Base-by-base conservation (phyloP, 805 yeast species). In the Komagataella kurtzmanii region DNA sequence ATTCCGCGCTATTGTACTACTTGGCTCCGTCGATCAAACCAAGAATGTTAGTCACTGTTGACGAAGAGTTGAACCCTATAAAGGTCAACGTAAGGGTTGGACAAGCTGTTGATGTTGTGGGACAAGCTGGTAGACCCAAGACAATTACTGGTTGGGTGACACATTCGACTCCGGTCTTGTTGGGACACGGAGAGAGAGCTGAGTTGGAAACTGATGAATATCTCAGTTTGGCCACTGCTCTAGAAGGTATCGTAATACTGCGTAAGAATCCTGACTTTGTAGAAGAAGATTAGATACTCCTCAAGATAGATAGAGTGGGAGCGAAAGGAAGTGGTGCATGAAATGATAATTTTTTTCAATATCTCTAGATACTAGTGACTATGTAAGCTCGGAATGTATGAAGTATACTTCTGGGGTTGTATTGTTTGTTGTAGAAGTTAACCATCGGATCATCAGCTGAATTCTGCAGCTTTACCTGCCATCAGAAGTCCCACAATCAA, bases 101-200 rank as follows among this genome's bases (percentile, higher is more conserved):
- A 56, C 97, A 91, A 70, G 98, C 99, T 6, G 98, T 93, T 24
- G 99, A 93, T 65, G 88, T 90, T 45, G 98, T 93, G 55, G 99
- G 99, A 40, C 98, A 91, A 67, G 99, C 98, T 0, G 99, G 99
- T 71, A 88, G 88, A 60, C 99, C 99, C 49, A 93, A 93, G 74
- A 90, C 97, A 10, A 93, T 93, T 49, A 93, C 99, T 3, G 99
- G 99, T 44, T 93, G 99, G 99, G 98, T 93, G 18, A 93, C 99
- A 1, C 99, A 93, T 63, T 86, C 93, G 4, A 93, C 99, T 0
- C 99, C 99, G 0, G 99, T 93, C 18, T 73, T 93, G 59, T 74
- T 93, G 52, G 90, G 93, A 45, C 82, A 83, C 59, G 98, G 98
- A 47, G 99, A 93, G 67, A 77, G 97, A 56, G 99, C 99, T 0